Conservation (phyloP, 495 filamentous ascomycete genomes). For the Daldinia concentrica region DNA sequence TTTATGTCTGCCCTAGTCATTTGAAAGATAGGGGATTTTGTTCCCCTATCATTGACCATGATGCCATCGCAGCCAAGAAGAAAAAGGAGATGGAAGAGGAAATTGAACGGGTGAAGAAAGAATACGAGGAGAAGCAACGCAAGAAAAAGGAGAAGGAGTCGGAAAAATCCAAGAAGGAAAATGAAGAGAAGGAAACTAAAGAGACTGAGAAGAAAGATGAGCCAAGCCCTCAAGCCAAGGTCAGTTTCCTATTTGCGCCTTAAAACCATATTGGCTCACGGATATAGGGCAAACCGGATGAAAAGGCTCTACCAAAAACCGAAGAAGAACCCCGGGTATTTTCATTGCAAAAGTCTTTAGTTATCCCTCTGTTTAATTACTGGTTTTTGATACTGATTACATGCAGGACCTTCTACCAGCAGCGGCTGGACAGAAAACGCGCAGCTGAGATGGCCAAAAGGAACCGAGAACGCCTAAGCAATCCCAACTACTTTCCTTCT, state of each 20-base stretch:
- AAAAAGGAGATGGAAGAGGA: conserved; percentile 77
- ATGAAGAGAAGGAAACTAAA: conserved; percentile 58
- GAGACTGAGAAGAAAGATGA: conserved; percentile 49
- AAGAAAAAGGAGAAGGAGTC: conserved; percentile 69
- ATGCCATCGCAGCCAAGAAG: conserved; percentile 73
- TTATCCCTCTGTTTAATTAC: background rate
- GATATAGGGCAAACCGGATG: conserved; percentile 66
- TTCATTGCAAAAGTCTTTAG: conserved; percentile 78
- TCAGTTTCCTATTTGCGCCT: conserved; percentile 36
- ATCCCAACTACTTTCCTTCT: conserved; percentile 81
- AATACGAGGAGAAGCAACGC: conserved; percentile 77
- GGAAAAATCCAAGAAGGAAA: conserved; percentile 57
- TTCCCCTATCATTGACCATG: conserved; percentile 80
- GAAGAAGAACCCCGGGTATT: conserved; percentile 81
- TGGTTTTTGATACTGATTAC: conserved; percentile 31
- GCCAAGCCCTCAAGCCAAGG: conserved; percentile 23
- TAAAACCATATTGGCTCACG: conserved; percentile 4
- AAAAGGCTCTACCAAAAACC: conserved; percentile 52
- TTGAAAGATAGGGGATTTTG: conserved; percentile 86
- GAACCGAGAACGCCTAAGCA: conserved; percentile 82
- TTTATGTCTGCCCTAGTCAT: conserved; percentile 87
- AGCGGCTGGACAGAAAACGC: conserved; percentile 79
- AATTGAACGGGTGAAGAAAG: conserved; percentile 75
- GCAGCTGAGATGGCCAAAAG: conserved; percentile 82
- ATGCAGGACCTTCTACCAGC: conserved; percentile 84